Percentiles rank a stretch among this genome's conserved stretches.
Conservation (phyloP, 139 green algal genomes). For the Diplosphaera chodatii region DNA sequence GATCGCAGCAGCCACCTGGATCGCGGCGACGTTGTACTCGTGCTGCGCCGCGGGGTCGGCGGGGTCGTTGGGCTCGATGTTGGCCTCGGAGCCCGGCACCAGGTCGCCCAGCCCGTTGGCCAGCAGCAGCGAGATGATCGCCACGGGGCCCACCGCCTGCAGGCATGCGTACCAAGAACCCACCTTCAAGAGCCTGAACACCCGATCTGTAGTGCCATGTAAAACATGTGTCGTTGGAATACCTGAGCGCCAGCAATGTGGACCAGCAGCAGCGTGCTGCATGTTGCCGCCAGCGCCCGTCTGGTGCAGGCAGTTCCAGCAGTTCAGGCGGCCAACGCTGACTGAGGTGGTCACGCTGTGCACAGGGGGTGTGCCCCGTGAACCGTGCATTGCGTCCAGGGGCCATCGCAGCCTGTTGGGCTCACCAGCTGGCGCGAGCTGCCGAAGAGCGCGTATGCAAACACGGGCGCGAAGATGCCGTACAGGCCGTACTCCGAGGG, state of each 20-base stretch:
- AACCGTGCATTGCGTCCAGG: too few species aligned
- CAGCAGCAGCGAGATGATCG: constrained; percentile 22
- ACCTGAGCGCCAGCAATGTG: not conserved
- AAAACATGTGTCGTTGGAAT: too few species aligned
- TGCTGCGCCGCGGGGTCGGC: constrained; percentile 20
- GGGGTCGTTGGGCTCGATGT: constrained; percentile 48
- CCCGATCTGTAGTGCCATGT: too few species aligned
- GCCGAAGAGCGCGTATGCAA: constrained; percentile 62
- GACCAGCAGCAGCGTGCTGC: too few species aligned
- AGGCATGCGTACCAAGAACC: not conserved
- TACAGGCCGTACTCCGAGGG: constrained; percentile 70
- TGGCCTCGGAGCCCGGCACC: constrained; percentile 19
- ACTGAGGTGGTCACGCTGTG: too few species aligned
- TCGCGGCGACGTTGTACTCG: constrained; percentile 32
- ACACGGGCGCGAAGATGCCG: constrained; percentile 51
- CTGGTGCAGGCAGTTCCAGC: too few species aligned
- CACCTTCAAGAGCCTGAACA: too few species aligned
- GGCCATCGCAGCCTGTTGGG: too few species aligned
- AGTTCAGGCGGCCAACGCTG: too few species aligned
- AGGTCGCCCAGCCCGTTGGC: constrained; percentile 4
- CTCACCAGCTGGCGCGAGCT: constrained; percentile 28
- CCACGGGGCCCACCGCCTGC: constrained; percentile 23
- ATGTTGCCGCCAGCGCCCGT: too few species aligned
- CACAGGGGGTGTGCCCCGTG: too few species aligned
- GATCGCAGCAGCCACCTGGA: constrained; percentile 24